A percentile compares a stretch with the other conserved stretches of the same genome.
These are phyloP conservation scores for Amoebophrya sp. DNA, from an alignment of 169 alveolate species.

Conservation along the genomic window DNA sequence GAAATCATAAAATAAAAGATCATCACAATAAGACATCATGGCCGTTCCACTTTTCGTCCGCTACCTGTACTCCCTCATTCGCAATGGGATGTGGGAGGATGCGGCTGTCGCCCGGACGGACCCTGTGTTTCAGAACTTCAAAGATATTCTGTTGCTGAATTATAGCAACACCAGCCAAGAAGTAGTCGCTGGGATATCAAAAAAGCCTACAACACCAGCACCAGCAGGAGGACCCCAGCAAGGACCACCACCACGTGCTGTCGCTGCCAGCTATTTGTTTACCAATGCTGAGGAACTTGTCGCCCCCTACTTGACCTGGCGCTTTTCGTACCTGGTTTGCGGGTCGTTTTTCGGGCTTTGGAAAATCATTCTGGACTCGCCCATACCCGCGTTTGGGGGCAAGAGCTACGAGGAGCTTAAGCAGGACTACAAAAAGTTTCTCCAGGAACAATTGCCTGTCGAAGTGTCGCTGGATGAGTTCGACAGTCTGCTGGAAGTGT, in stretches of 20 bases:
- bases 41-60: no score
- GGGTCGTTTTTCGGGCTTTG: not conserved
- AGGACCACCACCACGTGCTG: no score
- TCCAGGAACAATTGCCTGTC: not conserved
- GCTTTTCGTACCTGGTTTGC: not conserved
- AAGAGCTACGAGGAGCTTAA: no score
- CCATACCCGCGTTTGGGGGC: not conserved
- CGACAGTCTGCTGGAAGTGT: not conserved
- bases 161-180: no score
- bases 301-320: slow-evolving; percentile 9
- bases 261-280: not conserved
- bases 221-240: no score
- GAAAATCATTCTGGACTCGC: not conserved
- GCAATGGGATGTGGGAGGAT: slow-evolving; percentile 9
- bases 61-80: not conserved
- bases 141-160: no score
- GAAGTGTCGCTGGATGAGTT: not conserved
- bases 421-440: not conserved
- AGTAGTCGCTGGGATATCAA: no score
- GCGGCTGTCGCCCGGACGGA: not conserved
- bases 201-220: no score
- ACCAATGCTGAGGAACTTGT: not conserved
- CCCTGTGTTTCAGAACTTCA: not conserved
- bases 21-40: no score
- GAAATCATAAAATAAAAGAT: no score